Evolutionary conservation across 2,329 filamentous ascomycete species (phyloP), one percentile per base, ranked within the genome.

Genomic region (Trichoderma asperellum): DNA sequence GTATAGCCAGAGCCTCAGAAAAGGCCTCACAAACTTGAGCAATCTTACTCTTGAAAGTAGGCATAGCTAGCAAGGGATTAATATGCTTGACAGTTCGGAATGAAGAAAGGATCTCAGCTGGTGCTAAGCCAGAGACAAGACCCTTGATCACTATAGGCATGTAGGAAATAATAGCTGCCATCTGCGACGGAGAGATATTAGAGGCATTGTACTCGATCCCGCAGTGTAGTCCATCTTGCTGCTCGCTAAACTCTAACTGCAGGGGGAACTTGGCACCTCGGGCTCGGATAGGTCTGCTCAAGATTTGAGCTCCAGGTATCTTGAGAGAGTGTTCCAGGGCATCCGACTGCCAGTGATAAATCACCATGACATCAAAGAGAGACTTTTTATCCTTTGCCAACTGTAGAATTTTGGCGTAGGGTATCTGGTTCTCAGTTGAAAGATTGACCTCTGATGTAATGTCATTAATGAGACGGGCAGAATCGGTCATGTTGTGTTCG

Each of bases 331-430:
- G 60, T 4, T 62, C 43, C 60, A 62, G 32, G n/a, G 40, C 40
- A 18, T 62, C 60, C 2, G 43, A 62, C 60, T 62, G 43, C 60
- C 60, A 62, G 29, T 62, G 60, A 24, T 62, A 62, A 53, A 62
- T 62, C 2, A 53, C 60, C 29, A 53, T 43, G 12, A 53, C 43
- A 24, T 62, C 60, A 37, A 62, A 62, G 32, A 52, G 60, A 52
- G 43, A 18, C 43, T 32, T 53, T 16, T 43, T 43, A 52, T 52
- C 12, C 10, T 62, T 62, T 11, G 43, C 29, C 4, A 62, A 27
- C 34, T 35, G 18, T 35, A 62, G 24, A 18, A 62, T 53, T 8
- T 62, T 29, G 3, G 29, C 14, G 18, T 62, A 62, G 1, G 60
- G 60, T 24, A 62, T 24, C 11, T 62, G 29, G 12, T 62, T 62